Evolutionary conservation across 139 green algal genomes (phyloP).

Genomic region (Parachlorella kessleri): DNA sequence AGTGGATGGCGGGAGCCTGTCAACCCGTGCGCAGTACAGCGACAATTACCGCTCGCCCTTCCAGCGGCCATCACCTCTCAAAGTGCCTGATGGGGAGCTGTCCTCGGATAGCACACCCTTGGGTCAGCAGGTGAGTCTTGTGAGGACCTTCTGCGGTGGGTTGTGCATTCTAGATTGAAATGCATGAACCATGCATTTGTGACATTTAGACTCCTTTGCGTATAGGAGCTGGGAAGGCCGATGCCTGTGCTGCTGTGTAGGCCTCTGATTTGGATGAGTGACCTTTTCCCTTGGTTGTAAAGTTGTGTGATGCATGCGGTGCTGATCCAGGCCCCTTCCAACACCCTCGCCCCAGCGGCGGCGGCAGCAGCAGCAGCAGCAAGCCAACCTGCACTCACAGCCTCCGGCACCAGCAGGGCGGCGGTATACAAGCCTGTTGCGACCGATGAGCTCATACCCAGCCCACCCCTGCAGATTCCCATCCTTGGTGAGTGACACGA

Average conservation of each 20-base stretch:
- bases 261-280: neutral
- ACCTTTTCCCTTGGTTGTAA: neutral
- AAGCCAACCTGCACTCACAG: neutral
- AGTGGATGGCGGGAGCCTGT: too few species aligned
- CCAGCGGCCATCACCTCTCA: too few species aligned
- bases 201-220: too few species aligned
- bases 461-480: conserved; percentile 20
- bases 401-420: neutral
- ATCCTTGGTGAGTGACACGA: conserved; percentile 28
- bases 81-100: conserved; percentile 9
- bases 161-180: neutral
- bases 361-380: neutral
- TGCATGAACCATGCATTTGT: neutral
- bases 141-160: neutral
- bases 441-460: neutral
- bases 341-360: neutral
- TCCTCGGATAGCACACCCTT: neutral
- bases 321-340: neutral
- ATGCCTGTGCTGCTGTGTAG: too few species aligned
- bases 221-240: neutral
- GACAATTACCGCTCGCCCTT: too few species aligned
- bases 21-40: too few species aligned
- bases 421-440: too few species aligned
- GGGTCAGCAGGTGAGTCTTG: neutral
- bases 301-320: neutral